These are phyloP conservation scores for Blastomyces emzantsi DNA, from an alignment of 2,329 filamentous ascomycete species.

Conservation along the genomic window DNA sequence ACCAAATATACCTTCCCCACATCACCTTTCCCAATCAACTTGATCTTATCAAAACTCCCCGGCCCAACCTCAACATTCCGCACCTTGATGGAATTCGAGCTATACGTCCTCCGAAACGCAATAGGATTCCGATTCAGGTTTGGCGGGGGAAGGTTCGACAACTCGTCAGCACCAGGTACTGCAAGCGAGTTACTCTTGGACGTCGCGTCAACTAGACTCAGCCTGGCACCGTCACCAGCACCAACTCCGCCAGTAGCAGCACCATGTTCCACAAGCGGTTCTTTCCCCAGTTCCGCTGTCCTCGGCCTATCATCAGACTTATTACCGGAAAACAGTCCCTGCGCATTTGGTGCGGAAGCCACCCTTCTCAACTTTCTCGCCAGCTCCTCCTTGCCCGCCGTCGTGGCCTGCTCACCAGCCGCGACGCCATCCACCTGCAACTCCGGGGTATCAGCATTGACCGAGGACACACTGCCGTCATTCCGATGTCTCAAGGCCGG, in stretches of 20 bases:
- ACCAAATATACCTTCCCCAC: constrained; percentile 98
- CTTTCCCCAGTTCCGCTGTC: constrained; percentile 79
- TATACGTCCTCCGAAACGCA: constrained; percentile 89
- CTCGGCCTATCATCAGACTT: constrained; percentile 60
- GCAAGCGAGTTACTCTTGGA: constrained; percentile 23
- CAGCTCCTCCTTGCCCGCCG: constrained; percentile 83
- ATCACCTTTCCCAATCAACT: constrained; percentile 96
- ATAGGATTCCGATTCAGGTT: constrained; percentile 56
- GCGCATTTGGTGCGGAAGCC: constrained; percentile 92
- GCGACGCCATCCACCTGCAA: constrained; percentile 63
- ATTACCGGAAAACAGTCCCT: constrained; percentile 68
- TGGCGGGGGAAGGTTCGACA: constrained; percentile 43
- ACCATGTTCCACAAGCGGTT: constrained; percentile 57
- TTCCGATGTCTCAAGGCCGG: constrained; percentile 91
- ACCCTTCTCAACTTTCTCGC: constrained; percentile 88
- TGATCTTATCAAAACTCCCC: constrained; percentile 97
- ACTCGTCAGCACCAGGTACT: constrained; percentile 24
- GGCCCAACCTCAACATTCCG: constrained; percentile 94
- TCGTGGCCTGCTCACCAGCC: constrained; percentile 57
- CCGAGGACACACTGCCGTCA: constrained; percentile 83
- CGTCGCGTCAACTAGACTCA: constrained; percentile 46
- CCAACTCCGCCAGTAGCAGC: constrained; percentile 22
- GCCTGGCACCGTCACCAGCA: constrained; percentile 42
- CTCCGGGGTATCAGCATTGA: constrained; percentile 80
- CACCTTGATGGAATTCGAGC: constrained; percentile 98